Conservation (phyloP, 1,284 basidiomycete genomes). For the Tylopilus sp. region DNA sequence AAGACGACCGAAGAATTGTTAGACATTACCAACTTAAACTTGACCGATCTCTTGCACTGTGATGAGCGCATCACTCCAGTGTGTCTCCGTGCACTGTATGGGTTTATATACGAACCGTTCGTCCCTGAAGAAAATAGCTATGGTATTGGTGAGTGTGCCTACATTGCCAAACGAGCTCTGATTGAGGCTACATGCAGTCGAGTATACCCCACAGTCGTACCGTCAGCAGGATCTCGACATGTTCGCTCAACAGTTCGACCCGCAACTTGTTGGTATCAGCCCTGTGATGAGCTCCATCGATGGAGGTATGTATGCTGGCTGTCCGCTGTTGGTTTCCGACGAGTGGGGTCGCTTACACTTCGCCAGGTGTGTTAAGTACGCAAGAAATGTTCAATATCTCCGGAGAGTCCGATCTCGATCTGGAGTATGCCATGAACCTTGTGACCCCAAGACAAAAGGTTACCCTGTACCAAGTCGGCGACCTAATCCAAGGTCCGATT, state of each 20-base stretch:
- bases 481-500: constrained; percentile 37
- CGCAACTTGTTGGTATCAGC: constrained; percentile 32
- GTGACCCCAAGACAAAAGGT: constrained; percentile 39
- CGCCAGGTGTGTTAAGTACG: constrained; percentile 32
- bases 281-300: constrained; percentile 42
- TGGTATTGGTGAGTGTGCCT: constrained; percentile 41
- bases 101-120: constrained; percentile 39
- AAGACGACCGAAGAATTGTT: constrained; percentile 34
- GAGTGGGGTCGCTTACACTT: constrained; percentile 11
- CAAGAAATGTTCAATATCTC: constrained; percentile 39
- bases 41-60: constrained; percentile 35
- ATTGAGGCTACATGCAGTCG: constrained; percentile 33
- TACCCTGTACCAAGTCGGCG: constrained; percentile 47
- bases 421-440: constrained; percentile 48
- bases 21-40: constrained; percentile 7
- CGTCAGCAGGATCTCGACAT: constrained; percentile 41
- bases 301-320: constrained; percentile 35
- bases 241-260: constrained; percentile 39
- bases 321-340: background rate
- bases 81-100: constrained; percentile 48
- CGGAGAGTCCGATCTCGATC: constrained; percentile 53
- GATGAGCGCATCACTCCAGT: constrained; percentile 42
- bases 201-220: constrained; percentile 48
- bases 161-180: background rate
- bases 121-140: constrained; percentile 43